Evolutionary conservation across 116 monocot species (phyloP).

Genomic region (Phalaenopsis hybrid): DNA sequence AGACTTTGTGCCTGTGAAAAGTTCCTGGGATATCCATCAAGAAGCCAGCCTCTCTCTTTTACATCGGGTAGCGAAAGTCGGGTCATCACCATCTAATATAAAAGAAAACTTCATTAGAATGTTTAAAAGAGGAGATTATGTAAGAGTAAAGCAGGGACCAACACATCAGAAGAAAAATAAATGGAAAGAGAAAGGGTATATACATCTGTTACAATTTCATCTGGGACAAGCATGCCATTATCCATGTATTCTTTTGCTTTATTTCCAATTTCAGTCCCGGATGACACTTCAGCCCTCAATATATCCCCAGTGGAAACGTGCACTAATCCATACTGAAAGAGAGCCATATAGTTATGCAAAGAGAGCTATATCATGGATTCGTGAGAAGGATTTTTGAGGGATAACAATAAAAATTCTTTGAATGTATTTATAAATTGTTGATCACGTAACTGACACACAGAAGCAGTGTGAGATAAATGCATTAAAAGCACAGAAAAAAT

Average conservation of each 20-base stretch:
- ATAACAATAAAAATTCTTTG: not conserved
- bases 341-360: not conserved
- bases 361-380: not conserved
- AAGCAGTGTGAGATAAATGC: not conserved
- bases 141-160: not conserved
- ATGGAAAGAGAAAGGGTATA: not conserved
- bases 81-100: constrained; percentile 62
- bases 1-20: constrained; percentile 67
- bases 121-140: not conserved
- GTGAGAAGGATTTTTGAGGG: not conserved
- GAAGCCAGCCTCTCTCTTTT: constrained; percentile 78
- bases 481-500: not conserved
- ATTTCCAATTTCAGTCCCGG: constrained; percentile 73
- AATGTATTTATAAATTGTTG: not conserved
- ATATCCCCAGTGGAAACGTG: constrained; percentile 96
- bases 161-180: constrained; percentile 1
- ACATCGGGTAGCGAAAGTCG: constrained; percentile 65
- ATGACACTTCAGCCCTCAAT: constrained; percentile 77
- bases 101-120: not conserved
- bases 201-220: constrained; percentile 92
- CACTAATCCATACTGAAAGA: constrained; percentile 76
- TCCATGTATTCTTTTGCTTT: constrained; percentile 93
- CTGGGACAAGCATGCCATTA: constrained; percentile 78
- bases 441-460: not conserved
- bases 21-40: constrained; percentile 93